These are phyloP conservation scores for Musa itinerans DNA, from an alignment of 176 grass and related monocot genomes.

Conservation along the genomic window DNA sequence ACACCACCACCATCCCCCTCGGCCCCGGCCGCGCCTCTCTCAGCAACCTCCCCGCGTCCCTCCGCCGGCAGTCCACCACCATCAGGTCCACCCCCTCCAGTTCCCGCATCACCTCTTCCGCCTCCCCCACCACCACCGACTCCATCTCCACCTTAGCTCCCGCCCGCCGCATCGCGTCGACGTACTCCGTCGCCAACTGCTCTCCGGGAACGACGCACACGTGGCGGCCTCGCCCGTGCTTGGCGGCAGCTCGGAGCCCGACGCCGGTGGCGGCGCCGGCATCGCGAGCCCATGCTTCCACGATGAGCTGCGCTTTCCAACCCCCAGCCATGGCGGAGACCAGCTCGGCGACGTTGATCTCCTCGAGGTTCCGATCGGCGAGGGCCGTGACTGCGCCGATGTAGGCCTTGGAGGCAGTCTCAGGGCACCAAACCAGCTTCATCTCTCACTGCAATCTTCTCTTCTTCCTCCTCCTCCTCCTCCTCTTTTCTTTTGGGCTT, in stretches of 20 bases:
- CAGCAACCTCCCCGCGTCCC: slow-evolving; percentile 31
- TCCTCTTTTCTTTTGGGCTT: neutral
- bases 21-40: slow-evolving; percentile 40
- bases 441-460: slow-evolving; percentile 12
- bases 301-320: slow-evolving; percentile 62
- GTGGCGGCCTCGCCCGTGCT: slow-evolving; percentile 8
- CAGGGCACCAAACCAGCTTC: slow-evolving; percentile 74
- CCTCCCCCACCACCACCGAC: slow-evolving; percentile 22
- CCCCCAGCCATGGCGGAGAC: slow-evolving; percentile 58
- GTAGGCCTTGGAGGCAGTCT: slow-evolving; percentile 50
- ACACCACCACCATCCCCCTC: slow-evolving; percentile 69
- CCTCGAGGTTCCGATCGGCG: slow-evolving; percentile 12
- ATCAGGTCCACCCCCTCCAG: slow-evolving; percentile 56
- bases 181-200: slow-evolving; percentile 9
- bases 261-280: slow-evolving; percentile 22
- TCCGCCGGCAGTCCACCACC: slow-evolving; percentile 44
- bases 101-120: slow-evolving; percentile 30
- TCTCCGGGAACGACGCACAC: slow-evolving; percentile 17
- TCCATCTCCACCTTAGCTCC: slow-evolving; percentile 17
- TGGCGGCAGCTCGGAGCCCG: slow-evolving; percentile 28
- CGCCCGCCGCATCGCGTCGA: neutral
- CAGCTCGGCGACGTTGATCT: slow-evolving; percentile 43
- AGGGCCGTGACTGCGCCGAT: slow-evolving; percentile 44
- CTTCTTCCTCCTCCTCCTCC: neutral
- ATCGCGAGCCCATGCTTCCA: slow-evolving; percentile 33